Conservation (phyloP, 345 rosid species). For the Brassica carinata region DNA sequence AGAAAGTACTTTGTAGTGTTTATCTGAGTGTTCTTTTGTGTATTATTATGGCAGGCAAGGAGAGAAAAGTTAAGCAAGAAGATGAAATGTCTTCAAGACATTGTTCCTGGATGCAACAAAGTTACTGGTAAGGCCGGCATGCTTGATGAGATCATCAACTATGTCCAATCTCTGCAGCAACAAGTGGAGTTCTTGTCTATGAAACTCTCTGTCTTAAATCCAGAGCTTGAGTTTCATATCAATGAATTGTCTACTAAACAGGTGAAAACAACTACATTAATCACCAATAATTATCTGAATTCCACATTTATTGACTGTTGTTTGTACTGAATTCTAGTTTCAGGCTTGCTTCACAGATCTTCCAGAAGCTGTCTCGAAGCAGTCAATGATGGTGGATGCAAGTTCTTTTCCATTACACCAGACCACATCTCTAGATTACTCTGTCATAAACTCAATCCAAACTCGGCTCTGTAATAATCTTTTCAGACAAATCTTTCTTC, state of each 20-base stretch:
- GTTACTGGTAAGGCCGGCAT: neutral
- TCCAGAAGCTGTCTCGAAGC: conserved; percentile 39
- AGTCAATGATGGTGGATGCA: conserved; percentile 37
- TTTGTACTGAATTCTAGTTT: conserved; percentile 34
- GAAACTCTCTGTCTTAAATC: neutral
- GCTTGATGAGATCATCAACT: conserved; percentile 3
- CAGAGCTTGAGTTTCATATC: neutral
- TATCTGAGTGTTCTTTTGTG: neutral
- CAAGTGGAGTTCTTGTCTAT: neutral
- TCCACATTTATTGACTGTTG: conserved; percentile 3
- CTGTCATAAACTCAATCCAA: conserved; percentile 39
- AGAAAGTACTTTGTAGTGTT: neutral
- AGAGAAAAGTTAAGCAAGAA: neutral
- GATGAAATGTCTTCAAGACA: neutral
- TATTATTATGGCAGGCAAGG: neutral
- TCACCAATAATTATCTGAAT: neutral
- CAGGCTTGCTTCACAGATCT: conserved; percentile 47
- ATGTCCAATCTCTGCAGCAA: neutral
- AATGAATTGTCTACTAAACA: conserved; percentile 37
- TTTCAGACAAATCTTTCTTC: neutral
- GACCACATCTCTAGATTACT: conserved; percentile 34
- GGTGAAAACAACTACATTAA: conserved; percentile 36
- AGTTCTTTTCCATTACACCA: conserved; percentile 39
- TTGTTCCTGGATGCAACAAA: conserved; percentile 1
- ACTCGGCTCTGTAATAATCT: conserved; percentile 23